These are phyloP conservation scores for Lecanosticta acicola DNA, from an alignment of 2,329 filamentous ascomycete genomes.

Conservation along the genomic window DNA sequence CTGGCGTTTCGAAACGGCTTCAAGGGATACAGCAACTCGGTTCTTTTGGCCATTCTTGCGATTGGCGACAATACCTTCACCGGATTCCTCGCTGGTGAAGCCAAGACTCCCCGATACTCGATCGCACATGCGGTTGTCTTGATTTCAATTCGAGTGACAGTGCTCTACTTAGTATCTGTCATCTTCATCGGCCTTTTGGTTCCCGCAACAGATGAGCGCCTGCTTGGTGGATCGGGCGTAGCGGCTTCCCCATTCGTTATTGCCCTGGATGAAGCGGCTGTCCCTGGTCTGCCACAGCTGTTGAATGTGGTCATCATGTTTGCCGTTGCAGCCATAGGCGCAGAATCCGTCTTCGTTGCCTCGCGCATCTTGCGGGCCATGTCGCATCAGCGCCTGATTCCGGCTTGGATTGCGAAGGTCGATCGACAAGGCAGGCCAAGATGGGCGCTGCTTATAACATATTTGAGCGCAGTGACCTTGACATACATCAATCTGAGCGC, in stretches of 20 bases:
- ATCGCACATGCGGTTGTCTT: slow-evolving; percentile 39
- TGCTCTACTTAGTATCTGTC: slow-evolving; percentile 35
- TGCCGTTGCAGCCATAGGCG: slow-evolving; percentile 52
- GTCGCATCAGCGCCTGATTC: slow-evolving; percentile 57
- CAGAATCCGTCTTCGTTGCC: slow-evolving; percentile 53
- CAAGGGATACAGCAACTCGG: slow-evolving; percentile 55
- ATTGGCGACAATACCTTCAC: slow-evolving; percentile 41
- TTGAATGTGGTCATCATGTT: slow-evolving; percentile 61
- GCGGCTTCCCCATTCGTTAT: slow-evolving; percentile 59
- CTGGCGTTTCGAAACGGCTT: slow-evolving; percentile 48
- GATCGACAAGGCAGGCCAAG: slow-evolving; percentile 77
- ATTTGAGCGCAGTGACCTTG: slow-evolving; percentile 58
- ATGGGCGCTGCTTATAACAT: slow-evolving; percentile 61
- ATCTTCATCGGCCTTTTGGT: slow-evolving; percentile 28
- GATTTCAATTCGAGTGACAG: slow-evolving; percentile 37
- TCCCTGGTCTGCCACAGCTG: slow-evolving; percentile 54
- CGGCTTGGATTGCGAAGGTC: slow-evolving; percentile 68
- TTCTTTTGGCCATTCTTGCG: slow-evolving; percentile 26
- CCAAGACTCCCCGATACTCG: slow-evolving; percentile 35
- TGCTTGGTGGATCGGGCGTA: slow-evolving; percentile 22
- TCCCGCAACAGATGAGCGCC: slow-evolving; percentile 13
- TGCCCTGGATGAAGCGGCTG: slow-evolving; percentile 54
- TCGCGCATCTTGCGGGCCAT: slow-evolving; percentile 51
- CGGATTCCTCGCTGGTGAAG: slow-evolving; percentile 39
- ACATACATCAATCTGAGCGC: slow-evolving; percentile 62